Evolutionary conservation across 345 rosid species (phyloP).

Genomic region (Rubroshorea leprosula): DNA sequence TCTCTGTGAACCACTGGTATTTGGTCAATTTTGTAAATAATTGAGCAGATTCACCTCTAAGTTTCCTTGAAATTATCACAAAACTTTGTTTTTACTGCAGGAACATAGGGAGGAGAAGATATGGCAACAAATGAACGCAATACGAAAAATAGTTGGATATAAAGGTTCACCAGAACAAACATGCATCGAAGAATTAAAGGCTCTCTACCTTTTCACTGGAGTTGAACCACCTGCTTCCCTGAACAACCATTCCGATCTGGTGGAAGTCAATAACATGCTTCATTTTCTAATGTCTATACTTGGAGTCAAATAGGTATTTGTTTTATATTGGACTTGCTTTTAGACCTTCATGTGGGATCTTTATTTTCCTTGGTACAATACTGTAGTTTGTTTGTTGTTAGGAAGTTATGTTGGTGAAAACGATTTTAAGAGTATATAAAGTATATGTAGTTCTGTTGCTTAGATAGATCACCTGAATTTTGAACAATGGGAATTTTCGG

Average conservation of each 20-base stretch:
- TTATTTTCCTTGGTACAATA: background rate
- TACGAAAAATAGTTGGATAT: conserved; percentile 57
- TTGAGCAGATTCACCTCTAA: too few species aligned
- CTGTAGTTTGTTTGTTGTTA: too few species aligned
- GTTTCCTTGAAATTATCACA: too few species aligned
- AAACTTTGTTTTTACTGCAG: conserved; percentile 23
- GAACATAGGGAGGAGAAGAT: conserved; percentile 37
- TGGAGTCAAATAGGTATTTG: conserved; percentile 46
- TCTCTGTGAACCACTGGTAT: too few species aligned
- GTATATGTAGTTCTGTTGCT: too few species aligned
- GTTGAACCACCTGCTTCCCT: conserved; percentile 49
- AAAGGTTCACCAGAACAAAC: conserved; percentile 30
- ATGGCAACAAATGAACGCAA: conserved; percentile 52
- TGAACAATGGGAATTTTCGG: too few species aligned
- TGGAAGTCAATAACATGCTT: conserved; percentile 43
- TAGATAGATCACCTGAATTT: too few species aligned
- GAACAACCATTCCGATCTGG: conserved; percentile 38
- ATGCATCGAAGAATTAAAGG: conserved; percentile 54
- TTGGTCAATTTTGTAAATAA: too few species aligned
- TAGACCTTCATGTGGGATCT: background rate
- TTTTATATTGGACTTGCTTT: conserved; percentile 1
- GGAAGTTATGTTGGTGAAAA: too few species aligned
- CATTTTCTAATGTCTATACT: conserved; percentile 59
- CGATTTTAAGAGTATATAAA: too few species aligned
- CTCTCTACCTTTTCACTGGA: conserved; percentile 65